Conservation (phyloP, 2,329 filamentous ascomycete species). For the Microcyclosporella mali region DNA sequence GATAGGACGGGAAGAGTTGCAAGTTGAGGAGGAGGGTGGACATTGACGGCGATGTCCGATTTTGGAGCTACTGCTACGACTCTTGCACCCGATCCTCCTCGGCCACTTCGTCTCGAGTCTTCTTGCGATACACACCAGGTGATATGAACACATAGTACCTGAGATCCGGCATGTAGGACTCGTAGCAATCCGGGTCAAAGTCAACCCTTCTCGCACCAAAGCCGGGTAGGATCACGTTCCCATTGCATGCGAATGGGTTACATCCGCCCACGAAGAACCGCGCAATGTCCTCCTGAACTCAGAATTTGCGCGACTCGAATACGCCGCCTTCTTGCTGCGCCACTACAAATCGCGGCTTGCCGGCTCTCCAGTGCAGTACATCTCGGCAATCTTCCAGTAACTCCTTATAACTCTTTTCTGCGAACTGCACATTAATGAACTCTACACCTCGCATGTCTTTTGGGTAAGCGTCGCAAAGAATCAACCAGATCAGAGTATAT, state of each 20-base stretch:
- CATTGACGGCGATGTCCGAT: no score
- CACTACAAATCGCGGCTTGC: background rate
- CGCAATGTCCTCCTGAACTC: background rate
- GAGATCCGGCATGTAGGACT: no score
- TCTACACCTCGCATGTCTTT: background rate
- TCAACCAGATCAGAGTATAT: conserved; percentile 48
- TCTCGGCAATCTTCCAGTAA: background rate
- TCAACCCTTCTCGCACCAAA: no score
- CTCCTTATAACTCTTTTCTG: background rate
- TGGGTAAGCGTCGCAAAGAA: background rate
- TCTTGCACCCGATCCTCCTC: no score
- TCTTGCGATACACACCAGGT: no score
- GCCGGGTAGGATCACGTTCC: no score
- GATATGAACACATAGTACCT: no score
- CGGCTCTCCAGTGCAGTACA: background rate
- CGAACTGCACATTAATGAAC: background rate
- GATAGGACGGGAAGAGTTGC: conserved; percentile 6
- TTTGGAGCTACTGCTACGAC: no score
- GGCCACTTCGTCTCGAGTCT: no score
- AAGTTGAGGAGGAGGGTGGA: background rate
- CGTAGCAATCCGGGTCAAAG: no score
- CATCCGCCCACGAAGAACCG: background rate
- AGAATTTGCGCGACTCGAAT: background rate
- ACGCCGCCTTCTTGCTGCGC: background rate
- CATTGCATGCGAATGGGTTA: background rate